phyloP scores from a whole-genome alignment of 2,329 filamentous ascomycete species.

The Fusarium torulosum region DNA sequence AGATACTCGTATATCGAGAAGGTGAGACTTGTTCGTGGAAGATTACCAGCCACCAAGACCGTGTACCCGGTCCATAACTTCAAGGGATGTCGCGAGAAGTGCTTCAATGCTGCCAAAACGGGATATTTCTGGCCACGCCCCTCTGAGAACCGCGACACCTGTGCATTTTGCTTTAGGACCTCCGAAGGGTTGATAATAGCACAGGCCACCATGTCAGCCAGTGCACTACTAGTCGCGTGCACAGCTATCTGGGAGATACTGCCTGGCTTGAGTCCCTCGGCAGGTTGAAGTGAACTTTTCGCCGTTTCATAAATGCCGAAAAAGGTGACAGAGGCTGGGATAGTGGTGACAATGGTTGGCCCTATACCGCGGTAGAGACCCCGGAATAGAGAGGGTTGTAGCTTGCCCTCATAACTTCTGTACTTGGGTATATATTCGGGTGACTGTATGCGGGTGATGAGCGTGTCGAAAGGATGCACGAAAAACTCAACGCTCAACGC shows the following conservation, averaged over 20 bases:
- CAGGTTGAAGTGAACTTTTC: conserved; percentile 10
- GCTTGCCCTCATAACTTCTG: conserved; percentile 14
- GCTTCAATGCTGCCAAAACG: conserved; percentile 11
- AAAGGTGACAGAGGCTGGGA: conserved; percentile 32
- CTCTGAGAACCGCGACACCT: conserved; percentile 24
- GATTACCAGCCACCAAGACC: conserved; percentile 28
- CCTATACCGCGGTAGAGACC: conserved; percentile 32
- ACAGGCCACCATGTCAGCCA: conserved; percentile 33
- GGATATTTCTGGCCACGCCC: conserved; percentile 3
- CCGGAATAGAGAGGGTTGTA: conserved; percentile 1
- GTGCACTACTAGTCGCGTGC: conserved; percentile 27
- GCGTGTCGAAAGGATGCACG: conserved; percentile 34
- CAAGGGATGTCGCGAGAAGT: conserved; percentile 24
- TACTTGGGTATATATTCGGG: conserved; percentile 26
- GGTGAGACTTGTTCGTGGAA: conserved; percentile 29
- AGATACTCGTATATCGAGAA: conserved; percentile 36
- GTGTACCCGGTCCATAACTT: conserved; percentile 35
- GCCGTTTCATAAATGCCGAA: conserved; percentile 31
- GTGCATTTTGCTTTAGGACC: conserved; percentile 30
- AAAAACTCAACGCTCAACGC: conserved; percentile 32
- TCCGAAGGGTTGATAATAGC: conserved; percentile 38
- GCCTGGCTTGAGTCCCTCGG: not conserved
- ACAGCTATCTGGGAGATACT: conserved; percentile 13
- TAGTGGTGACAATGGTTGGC: conserved; percentile 26
- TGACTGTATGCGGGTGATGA: conserved; percentile 33